Evolutionary conservation across 31 red algal genomes (phyloP), one percentile per base, ranked within the genome.

Genomic region (Odonthalia washingtoniensis): DNA sequence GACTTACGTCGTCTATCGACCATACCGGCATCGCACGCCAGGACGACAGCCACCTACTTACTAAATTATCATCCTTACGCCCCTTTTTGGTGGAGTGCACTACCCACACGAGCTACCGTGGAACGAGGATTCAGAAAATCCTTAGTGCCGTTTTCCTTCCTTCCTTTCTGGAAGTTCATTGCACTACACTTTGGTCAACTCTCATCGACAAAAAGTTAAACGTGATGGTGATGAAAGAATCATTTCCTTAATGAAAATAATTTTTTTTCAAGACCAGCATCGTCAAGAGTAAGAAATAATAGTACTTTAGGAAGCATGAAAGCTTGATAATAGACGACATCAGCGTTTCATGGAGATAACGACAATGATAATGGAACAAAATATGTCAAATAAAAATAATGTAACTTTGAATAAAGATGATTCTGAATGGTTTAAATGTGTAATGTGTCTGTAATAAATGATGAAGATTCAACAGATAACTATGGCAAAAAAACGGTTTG

Each of bases 401-500:
- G 12, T 57, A 21, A 57, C 49, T 57, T 57, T 57, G 21, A 14
- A 14, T 14, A 57, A 57, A 57, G 21, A 21, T 21, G 49, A 57
- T 57, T 9, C 9, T 14, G 49, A 57, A 57, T 21, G 21, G 12
- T 57, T 14, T 14, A 57, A 57, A 57, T 14, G 49, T 57, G 9
- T 14, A 14, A 57, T 21, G 9, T 57, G 9, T 57, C 12, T 57
- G 12, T 9, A 14, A 57, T 57, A 30, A 70, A 33, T 9, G 31
- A 74, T 3, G 1, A 3, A 3, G 70, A 26, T 24, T 74, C 40
- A 35, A 35, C 3, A 4, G n/a, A 4, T 4, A 74, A 6, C n/a
- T n/a, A n/a, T 35, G 70, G 36, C 39, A 3, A 36, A 6, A 74
- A 74, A 24, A 74, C 70, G 31, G 70, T 74, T 74, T 35, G n/a